These are phyloP conservation scores for Gnetum montanum DNA, from an alignment of 75 land plant genomes.

Conservation along the genomic window DNA sequence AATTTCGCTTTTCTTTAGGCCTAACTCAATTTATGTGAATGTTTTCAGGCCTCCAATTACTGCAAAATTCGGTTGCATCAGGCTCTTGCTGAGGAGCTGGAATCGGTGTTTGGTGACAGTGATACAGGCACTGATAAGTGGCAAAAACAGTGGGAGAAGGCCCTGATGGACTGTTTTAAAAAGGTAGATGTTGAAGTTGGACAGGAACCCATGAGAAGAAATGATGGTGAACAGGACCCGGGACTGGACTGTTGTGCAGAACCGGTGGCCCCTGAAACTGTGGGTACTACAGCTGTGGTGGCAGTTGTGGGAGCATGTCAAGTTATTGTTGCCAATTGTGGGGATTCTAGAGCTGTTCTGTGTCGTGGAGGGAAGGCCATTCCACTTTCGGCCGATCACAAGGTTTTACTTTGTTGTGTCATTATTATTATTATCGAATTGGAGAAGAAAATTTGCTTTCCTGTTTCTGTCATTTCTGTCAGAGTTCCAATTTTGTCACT, in stretches of 20 bases:
- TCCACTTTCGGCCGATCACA: slow-evolving; percentile 87
- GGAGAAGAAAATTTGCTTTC: too few species aligned
- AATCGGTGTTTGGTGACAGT: slow-evolving; percentile 6
- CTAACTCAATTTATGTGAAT: too few species aligned
- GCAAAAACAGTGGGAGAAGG: slow-evolving; percentile 47
- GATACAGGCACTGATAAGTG: slow-evolving; percentile 13
- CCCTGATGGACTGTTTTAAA: slow-evolving; percentile 42
- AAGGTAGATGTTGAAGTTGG: slow-evolving; percentile 75
- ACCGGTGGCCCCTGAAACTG: slow-evolving; percentile 84
- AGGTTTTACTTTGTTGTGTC: slow-evolving; percentile 28
- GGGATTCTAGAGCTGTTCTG: slow-evolving; percentile 91
- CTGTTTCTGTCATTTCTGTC: too few species aligned
- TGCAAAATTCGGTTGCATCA: slow-evolving; percentile 67
- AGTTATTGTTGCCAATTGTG: slow-evolving; percentile 85
- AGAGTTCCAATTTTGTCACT: too few species aligned
- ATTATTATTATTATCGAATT: not conserved
- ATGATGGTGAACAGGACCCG: not conserved
- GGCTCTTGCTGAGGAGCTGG: slow-evolving; percentile 66
- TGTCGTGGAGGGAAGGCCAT: slow-evolving; percentile 77
- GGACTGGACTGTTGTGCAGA: slow-evolving; percentile 18
- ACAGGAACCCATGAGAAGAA: slow-evolving; percentile 12
- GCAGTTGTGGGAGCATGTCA: slow-evolving; percentile 75
- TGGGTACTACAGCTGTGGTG: slow-evolving; percentile 83
- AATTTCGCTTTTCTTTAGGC: too few species aligned
- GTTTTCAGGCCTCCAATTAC: slow-evolving; percentile 67